These are phyloP conservation scores for Ocimum tenuiflorum DNA, from an alignment of 257 asterid species.

Conservation along the genomic window DNA sequence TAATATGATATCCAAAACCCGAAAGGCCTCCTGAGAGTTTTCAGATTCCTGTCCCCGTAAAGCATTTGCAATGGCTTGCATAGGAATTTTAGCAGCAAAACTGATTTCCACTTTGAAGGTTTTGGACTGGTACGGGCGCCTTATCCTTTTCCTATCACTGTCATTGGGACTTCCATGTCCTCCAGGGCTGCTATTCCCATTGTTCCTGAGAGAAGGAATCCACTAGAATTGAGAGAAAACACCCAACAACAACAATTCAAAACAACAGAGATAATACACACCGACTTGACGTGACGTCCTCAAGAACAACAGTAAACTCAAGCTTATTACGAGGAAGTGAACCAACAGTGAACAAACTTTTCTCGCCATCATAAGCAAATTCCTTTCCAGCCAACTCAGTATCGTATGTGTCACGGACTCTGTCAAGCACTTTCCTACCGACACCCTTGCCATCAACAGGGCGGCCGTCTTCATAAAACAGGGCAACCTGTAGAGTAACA, in stretches of 20 bases:
- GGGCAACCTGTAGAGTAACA: conserved; percentile 59
- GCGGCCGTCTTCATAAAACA: conserved; percentile 81
- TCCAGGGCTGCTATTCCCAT: conserved; percentile 64
- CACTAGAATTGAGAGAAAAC: background rate
- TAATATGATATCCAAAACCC: conserved; percentile 81
- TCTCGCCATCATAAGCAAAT: conserved; percentile 92
- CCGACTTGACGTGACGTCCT: conserved; percentile 70
- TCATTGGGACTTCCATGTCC: conserved; percentile 51
- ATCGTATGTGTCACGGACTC: conserved; percentile 66
- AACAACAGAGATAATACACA: conserved; percentile 11
- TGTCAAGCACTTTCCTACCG: conserved; percentile 80
- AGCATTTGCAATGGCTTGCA: conserved; percentile 81
- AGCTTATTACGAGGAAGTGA: conserved; percentile 76
- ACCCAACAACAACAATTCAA: background rate
- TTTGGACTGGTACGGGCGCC: conserved; percentile 67
- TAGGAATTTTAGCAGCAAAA: conserved; percentile 79
- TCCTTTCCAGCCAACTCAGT: conserved; percentile 68
- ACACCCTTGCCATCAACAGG: conserved; percentile 92
- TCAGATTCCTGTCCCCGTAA: conserved; percentile 85
- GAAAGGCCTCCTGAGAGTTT: conserved; percentile 68
- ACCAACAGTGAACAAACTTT: conserved; percentile 82
- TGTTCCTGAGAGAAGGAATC: conserved; percentile 45
- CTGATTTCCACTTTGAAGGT: conserved; percentile 78
- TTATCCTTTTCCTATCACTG: conserved; percentile 50
- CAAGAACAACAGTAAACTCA: conserved; percentile 82